Percentiles rank a stretch among this genome's conserved stretches.
These are phyloP conservation scores for Beauveria sp. DNA, from an alignment of 2,329 filamentous ascomycete genomes.

Conservation along the genomic window DNA sequence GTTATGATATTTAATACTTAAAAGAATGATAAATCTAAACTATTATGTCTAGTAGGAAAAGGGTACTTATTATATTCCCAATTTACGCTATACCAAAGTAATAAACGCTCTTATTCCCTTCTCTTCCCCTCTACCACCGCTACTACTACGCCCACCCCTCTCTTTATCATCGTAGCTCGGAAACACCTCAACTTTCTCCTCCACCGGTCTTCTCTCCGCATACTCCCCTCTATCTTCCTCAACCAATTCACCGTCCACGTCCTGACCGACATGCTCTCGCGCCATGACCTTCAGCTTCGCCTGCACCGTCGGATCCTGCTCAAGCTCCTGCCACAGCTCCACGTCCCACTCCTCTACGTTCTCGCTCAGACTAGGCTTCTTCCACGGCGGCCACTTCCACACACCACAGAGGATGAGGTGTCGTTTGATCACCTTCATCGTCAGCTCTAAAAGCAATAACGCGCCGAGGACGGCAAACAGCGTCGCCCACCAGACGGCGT, in stretches of 20 bases:
- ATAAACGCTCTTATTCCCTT: constrained; percentile 2
- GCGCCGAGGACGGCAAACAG: constrained; percentile 56
- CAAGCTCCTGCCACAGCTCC: constrained; percentile 52
- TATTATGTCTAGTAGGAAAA: not conserved
- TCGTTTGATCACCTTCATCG: constrained; percentile 43
- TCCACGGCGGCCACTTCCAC: constrained; percentile 41
- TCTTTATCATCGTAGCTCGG: constrained; percentile 1
- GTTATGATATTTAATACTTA: not conserved
- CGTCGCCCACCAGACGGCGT: constrained; percentile 66
- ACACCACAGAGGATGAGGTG: constrained; percentile 37
- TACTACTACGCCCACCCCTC: not conserved
- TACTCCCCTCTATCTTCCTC: constrained; percentile 16
- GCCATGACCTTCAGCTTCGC: constrained; percentile 35
- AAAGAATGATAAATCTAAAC: not conserved
- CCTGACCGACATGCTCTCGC: constrained; percentile 23
- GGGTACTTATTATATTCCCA: constrained; percentile 5
- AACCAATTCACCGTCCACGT: constrained; percentile 18
- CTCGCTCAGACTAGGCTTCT: constrained; percentile 24
- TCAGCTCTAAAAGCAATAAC: constrained; percentile 58
- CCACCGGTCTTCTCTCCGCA: not conserved
- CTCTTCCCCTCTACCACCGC: not conserved
- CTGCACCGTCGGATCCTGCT: constrained; percentile 40
- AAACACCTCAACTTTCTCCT: constrained; percentile 2
- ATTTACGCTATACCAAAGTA: constrained; percentile 7
- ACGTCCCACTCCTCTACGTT: constrained; percentile 44